These are phyloP conservation scores for Triticum timopheevii DNA, from an alignment of 176 grass and related monocot species.

Conservation along the genomic window DNA sequence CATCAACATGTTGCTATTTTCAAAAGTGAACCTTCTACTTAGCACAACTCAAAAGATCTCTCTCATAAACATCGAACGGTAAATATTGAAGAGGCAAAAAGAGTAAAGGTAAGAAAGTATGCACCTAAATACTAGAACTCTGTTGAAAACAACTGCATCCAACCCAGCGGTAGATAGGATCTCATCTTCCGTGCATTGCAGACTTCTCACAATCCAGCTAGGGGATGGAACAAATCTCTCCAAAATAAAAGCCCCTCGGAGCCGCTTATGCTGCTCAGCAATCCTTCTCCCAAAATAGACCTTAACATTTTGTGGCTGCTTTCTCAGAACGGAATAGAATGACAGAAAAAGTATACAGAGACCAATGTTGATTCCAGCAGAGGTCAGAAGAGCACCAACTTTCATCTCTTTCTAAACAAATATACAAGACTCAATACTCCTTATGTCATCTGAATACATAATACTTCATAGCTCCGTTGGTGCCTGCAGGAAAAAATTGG, in stretches of 20 bases:
- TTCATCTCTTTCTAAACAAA: conserved; percentile 59
- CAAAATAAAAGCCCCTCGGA: conserved; percentile 63
- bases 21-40: neutral
- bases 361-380: conserved; percentile 91
- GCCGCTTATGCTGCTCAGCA: conserved; percentile 55
- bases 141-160: conserved; percentile 91
- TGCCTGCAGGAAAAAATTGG: conserved; percentile 22
- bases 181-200: conserved; percentile 81
- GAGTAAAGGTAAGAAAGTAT: neutral
- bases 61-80: neutral
- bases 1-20: neutral
- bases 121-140: conserved; percentile 86
- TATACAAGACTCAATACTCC: conserved; percentile 16
- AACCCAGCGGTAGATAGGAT: conserved; percentile 68
- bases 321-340: conserved; percentile 85
- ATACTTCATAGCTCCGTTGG: conserved; percentile 3
- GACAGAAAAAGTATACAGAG: conserved; percentile 67
- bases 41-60: conserved; percentile 6
- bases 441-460: conserved; percentile 21
- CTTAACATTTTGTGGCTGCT: conserved; percentile 80
- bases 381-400: conserved; percentile 74
- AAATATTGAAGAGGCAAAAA: neutral
- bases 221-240: conserved; percentile 85
- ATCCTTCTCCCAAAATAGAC: conserved; percentile 91
- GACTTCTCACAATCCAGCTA: conserved; percentile 82